Evolutionary conservation across 1,139 yeast species (phyloP).

Genomic region (Geotrichum cucujoidarum): DNA sequence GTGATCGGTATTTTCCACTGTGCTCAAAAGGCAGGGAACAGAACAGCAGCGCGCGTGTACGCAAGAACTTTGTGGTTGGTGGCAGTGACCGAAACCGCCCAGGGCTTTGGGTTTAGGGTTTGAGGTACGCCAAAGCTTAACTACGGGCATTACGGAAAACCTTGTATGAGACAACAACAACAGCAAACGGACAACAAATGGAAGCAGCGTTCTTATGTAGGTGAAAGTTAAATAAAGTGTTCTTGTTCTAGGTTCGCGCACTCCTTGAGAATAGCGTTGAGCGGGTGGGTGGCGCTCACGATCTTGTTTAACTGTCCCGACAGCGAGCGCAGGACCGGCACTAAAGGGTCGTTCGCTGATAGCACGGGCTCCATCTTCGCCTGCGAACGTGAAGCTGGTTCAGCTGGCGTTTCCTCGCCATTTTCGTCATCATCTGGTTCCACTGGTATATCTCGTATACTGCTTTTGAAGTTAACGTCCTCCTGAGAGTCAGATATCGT

Average conservation of each 20-base stretch:
- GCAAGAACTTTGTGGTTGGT: too few relatives aligned
- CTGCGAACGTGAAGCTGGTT: background rate
- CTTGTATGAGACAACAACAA: too few relatives aligned
- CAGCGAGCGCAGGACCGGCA: constrained; percentile 1
- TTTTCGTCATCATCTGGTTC: background rate
- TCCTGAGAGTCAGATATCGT: background rate
- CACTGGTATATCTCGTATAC: background rate
- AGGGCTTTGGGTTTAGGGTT: background rate
- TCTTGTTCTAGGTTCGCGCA: constrained; percentile 4
- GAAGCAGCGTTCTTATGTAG: too few relatives aligned
- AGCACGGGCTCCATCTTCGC: background rate
- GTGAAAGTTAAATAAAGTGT: background rate
- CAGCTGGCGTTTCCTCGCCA: background rate
- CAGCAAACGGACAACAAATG: too few relatives aligned
- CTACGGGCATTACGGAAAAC: background rate
- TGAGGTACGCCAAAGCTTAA: background rate
- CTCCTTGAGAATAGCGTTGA: constrained; percentile 1
- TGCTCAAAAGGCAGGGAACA: too few relatives aligned
- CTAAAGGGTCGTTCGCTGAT: background rate
- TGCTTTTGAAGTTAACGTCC: background rate
- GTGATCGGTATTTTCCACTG: background rate
- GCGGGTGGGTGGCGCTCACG: background rate
- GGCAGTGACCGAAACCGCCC: too few relatives aligned
- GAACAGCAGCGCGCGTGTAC: too few relatives aligned
- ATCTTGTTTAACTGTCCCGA: background rate